These are phyloP conservation scores for Sugiyamaella americana DNA, from an alignment of 805 yeast genomes.

Conservation along the genomic window DNA sequence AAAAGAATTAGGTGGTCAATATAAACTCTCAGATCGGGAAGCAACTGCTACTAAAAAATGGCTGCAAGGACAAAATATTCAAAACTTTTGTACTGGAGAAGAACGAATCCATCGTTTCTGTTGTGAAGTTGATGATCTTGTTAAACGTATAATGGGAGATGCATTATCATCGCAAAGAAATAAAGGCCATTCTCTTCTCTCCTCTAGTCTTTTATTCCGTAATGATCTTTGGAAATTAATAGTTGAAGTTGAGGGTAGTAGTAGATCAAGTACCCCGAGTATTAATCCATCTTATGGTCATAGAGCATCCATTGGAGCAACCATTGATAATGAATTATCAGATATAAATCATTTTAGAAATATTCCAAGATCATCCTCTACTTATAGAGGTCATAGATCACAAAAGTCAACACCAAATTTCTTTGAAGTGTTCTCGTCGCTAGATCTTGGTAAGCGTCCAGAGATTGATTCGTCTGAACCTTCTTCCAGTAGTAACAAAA, in stretches of 20 bases:
- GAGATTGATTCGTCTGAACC: conserved; percentile 3
- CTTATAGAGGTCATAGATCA: conserved; percentile 14
- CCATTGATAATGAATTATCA: conserved; percentile 6
- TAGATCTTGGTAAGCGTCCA: conserved; percentile 14
- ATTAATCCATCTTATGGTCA: conserved; percentile 2
- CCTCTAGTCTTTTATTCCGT: conserved; percentile 17
- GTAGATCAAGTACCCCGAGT: conserved; percentile 11
- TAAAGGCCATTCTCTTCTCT: conserved; percentile 21
- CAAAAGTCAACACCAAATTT: conserved; percentile 23
- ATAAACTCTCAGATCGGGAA: conserved; percentile 32
- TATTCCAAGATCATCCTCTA: background rate
- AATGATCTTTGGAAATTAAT: conserved; percentile 23
- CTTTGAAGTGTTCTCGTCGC: conserved; percentile 20
- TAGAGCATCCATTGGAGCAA: conserved; percentile 9
- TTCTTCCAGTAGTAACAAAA: background rate
- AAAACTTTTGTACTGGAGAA: conserved; percentile 32
- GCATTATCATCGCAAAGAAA: conserved; percentile 20
- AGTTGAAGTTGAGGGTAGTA: conserved; percentile 17
- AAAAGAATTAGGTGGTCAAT: conserved; percentile 24
- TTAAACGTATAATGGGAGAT: conserved; percentile 28
- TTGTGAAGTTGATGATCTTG: conserved; percentile 30
- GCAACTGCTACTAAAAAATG: conserved; percentile 28
- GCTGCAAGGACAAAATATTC: conserved; percentile 28
- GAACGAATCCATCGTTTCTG: conserved; percentile 33
- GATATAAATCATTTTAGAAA: background rate